phyloP scores from a whole-genome alignment of 2,329 filamentous ascomycete genomes.

The Pyricularia grisea region DNA sequence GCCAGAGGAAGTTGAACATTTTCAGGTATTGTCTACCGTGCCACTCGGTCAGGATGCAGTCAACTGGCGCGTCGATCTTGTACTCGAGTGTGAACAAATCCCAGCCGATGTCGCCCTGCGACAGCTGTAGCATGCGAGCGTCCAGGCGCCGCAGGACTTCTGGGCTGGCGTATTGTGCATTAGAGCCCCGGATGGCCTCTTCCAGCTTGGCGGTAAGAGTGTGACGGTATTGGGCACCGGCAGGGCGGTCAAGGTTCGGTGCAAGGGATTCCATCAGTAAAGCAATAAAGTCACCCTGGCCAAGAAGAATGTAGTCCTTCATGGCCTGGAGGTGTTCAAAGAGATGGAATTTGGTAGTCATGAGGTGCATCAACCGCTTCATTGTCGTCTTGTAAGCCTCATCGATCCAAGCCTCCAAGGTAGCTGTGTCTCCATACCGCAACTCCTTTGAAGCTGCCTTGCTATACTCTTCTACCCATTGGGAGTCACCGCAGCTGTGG shows the following conservation, averaged over 20 bases:
- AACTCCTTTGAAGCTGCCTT: constrained; percentile 88
- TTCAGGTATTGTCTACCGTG: constrained; percentile 95
- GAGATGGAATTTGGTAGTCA: constrained; percentile 90
- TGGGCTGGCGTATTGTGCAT: constrained; percentile 88
- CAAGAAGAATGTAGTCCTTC: constrained; percentile 89
- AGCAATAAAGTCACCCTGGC: constrained; percentile 95
- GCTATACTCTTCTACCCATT: constrained; percentile 93
- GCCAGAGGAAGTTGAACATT: constrained; percentile 98
- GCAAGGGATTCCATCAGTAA: constrained; percentile 94
- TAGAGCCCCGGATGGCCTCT: constrained; percentile 92
- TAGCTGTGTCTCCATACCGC: constrained; percentile 85
- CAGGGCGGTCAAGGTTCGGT: constrained; percentile 84
- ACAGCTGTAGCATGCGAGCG: constrained; percentile 95
- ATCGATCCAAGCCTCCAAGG: constrained; percentile 85
- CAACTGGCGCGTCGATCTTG: constrained; percentile 92
- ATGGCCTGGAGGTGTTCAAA: constrained; percentile 87
- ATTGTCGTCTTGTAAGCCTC: constrained; percentile 98
- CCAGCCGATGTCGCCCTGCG: constrained; percentile 96
- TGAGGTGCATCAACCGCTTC: constrained; percentile 84
- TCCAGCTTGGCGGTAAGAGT: constrained; percentile 96
- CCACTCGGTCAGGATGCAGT: constrained; percentile 95
- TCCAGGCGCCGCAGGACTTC: constrained; percentile 89
- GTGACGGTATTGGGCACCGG: constrained; percentile 94
- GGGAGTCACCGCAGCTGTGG: constrained; percentile 85
- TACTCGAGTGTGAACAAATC: constrained; percentile 99